A percentile compares a stretch with the other conserved stretches of the same genome.
Evolutionary conservation across 2,329 filamentous ascomycete genomes (phyloP).

Genomic region (Colletotrichum eremochloae): DNA sequence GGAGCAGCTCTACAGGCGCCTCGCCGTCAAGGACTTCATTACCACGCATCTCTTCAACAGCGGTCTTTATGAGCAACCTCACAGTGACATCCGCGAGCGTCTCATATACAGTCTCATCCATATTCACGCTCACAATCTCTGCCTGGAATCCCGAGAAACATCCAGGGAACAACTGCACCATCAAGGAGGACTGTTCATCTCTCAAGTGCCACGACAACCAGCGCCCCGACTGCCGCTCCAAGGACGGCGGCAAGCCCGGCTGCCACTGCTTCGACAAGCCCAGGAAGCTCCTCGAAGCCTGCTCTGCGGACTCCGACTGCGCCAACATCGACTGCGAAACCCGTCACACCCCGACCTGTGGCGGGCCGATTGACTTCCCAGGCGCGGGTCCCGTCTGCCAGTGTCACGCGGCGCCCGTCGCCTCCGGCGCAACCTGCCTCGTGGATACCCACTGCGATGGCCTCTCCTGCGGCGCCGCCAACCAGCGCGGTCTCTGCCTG

Average conservation of each 20-base stretch:
- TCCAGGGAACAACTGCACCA: not conserved
- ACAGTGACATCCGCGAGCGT: not conserved
- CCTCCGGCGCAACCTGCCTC: constrained; percentile 9
- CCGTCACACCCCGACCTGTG: constrained; percentile 5
- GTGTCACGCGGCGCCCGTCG: not conserved
- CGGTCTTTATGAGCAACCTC: not conserved
- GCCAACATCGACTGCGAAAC: constrained; percentile 6
- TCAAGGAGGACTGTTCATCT: not conserved
- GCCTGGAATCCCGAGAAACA: constrained; percentile 8
- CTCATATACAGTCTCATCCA: not conserved
- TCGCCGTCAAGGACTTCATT: not conserved
- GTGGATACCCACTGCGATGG: constrained; percentile 23
- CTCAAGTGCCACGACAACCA: constrained; percentile 6
- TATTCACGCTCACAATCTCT: constrained; percentile 2
- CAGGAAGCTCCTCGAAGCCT: constrained; percentile 7
- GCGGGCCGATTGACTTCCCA: not conserved
- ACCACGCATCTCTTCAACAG: not conserved
- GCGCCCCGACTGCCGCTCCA: not conserved
- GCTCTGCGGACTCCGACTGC: constrained; percentile 13
- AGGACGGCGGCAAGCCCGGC: not conserved
- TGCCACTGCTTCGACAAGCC: constrained; percentile 31
- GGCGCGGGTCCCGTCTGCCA: not conserved
- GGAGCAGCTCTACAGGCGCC: not conserved
- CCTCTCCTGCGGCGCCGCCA: constrained; percentile 2
- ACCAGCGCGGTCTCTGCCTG: constrained; percentile 15